Percentiles rank a stretch among this genome's conserved stretches.
phyloP scores from a whole-genome alignment of 768 basidiomycete species.

The Brasilioporus rufonigricans region DNA sequence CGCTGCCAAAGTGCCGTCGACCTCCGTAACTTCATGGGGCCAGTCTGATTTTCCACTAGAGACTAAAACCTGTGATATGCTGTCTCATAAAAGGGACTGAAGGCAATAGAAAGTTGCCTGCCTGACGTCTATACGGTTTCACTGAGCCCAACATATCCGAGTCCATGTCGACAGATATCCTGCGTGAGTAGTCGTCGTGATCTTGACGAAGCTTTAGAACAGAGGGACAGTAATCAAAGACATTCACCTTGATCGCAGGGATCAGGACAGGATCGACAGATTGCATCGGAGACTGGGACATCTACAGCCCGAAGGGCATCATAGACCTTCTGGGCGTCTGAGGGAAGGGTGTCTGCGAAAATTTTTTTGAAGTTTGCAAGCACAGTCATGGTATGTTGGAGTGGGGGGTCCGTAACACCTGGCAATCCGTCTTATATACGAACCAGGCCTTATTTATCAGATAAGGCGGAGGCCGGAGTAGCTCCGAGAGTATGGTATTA shows the following conservation, averaged over 20 bases:
- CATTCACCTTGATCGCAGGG: conserved; percentile 69
- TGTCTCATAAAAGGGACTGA: not conserved
- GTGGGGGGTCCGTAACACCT: not conserved
- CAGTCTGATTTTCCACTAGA: conserved; percentile 91
- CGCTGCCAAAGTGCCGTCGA: conserved; percentile 67
- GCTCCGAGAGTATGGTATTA: not conserved
- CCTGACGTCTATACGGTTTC: conserved; percentile 82
- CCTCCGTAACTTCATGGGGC: conserved; percentile 76
- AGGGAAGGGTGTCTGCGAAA: conserved; percentile 14
- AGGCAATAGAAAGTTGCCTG: conserved; percentile 26
- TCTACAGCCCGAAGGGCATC: conserved; percentile 52
- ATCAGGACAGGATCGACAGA: conserved; percentile 73
- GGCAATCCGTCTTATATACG: not conserved
- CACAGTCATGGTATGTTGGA: conserved; percentile 16
- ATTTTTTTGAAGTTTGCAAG: conserved; percentile 26
- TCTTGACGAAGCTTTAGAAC: conserved; percentile 38
- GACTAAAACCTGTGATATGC: conserved; percentile 63
- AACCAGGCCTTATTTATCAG: conserved; percentile 2
- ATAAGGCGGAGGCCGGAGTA: not conserved
- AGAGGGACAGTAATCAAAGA: conserved; percentile 25
- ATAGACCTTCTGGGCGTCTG: conserved; percentile 41
- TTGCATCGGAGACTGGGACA: conserved; percentile 64
- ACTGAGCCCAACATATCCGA: conserved; percentile 83
- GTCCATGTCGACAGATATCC: conserved; percentile 77
- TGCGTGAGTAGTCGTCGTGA: conserved; percentile 70